phyloP scores from a whole-genome alignment of 2,329 filamentous ascomycete genomes.

The Talaromyces verruculosus region DNA sequence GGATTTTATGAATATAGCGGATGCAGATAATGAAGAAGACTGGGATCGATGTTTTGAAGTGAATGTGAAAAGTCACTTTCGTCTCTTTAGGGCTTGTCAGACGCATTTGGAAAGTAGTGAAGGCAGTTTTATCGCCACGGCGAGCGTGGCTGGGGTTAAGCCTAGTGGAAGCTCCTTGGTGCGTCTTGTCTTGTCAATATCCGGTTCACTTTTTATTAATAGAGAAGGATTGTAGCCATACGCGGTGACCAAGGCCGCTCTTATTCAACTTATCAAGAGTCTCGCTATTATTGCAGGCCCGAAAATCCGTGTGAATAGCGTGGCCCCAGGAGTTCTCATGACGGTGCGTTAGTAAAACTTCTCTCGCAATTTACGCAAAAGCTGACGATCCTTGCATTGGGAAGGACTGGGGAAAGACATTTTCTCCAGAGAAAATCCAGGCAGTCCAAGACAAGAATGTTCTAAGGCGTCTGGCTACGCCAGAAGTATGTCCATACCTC shows the following conservation, averaged over 20 bases:
- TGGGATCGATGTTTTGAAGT: slow-evolving; percentile 61
- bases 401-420: not conserved
- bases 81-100: slow-evolving; percentile 58
- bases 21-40: slow-evolving; percentile 50
- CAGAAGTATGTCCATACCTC: not conserved
- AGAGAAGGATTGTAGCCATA: not conserved
- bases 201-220: not conserved
- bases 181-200: not conserved
- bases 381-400: not conserved
- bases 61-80: slow-evolving; percentile 64
- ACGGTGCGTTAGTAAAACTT: not conserved
- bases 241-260: not conserved
- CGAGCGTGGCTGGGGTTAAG: slow-evolving; percentile 64
- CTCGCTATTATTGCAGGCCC: not conserved
- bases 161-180: slow-evolving; percentile 60
- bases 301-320: not conserved
- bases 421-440: not conserved
- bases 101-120: slow-evolving; percentile 56
- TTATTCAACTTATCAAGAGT: not conserved
- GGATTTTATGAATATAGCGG: slow-evolving; percentile 34
- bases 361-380: not conserved
- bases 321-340: not conserved
- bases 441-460: not conserved
- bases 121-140: slow-evolving; percentile 64
- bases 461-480: not conserved